These are phyloP conservation scores for Fusarium tricinctum DNA, from an alignment of 2,329 filamentous ascomycete genomes.

Conservation along the genomic window DNA sequence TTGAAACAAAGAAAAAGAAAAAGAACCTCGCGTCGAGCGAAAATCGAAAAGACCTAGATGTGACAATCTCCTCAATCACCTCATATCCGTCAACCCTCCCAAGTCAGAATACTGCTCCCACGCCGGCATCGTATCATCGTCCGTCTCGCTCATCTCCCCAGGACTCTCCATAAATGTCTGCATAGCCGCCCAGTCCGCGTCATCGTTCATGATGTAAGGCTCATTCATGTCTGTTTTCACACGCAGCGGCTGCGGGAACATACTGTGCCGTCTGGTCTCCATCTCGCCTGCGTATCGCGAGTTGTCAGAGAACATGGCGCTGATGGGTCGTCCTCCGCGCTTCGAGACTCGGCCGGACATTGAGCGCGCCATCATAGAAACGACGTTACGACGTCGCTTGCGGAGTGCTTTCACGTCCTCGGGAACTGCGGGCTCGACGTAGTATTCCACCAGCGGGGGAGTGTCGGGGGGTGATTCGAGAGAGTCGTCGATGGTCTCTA, in stretches of 20 bases:
- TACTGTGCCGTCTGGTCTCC: constrained; percentile 48
- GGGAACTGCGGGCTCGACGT: constrained; percentile 27
- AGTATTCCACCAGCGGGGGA: constrained; percentile 37
- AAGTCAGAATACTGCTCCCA: constrained; percentile 65
- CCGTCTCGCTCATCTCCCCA: constrained; percentile 28
- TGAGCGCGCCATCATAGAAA: constrained; percentile 48
- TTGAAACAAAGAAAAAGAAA: constrained; percentile 4
- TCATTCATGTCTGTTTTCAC: constrained; percentile 45
- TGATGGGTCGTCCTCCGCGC: constrained; percentile 48
- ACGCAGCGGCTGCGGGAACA: constrained; percentile 44
- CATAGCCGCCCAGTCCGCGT: constrained; percentile 57
- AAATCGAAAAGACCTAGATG: constrained; percentile 4
- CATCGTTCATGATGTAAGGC: constrained; percentile 49
- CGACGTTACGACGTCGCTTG: constrained; percentile 50
- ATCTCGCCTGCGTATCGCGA: constrained; percentile 48
- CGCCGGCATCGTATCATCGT: constrained; percentile 51
- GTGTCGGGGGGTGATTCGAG: constrained; percentile 45
- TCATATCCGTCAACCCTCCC: constrained; percentile 60
- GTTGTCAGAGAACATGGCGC: constrained; percentile 48
- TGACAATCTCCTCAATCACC: constrained; percentile 39
- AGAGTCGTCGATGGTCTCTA: constrained; percentile 51
- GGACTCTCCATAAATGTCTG: constrained; percentile 54
- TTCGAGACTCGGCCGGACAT: constrained; percentile 47
- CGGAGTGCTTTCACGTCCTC: constrained; percentile 46
- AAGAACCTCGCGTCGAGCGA: constrained; percentile 24